Evolutionary conservation across 441 rosid species (phyloP), one percentile per base, ranked within the genome.

Genomic region (Pelargonium cotyledonis): DNA sequence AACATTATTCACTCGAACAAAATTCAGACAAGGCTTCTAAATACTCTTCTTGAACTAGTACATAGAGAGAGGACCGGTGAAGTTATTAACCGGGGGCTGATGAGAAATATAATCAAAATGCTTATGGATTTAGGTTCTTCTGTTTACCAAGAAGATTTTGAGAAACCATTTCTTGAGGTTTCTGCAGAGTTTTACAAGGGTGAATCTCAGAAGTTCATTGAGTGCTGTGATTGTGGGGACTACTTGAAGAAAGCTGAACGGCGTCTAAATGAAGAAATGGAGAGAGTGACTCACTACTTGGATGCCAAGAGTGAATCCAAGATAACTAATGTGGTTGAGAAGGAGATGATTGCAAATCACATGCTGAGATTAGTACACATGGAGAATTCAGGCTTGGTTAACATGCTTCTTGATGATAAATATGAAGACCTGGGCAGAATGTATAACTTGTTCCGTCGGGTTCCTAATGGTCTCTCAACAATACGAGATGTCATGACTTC

Each of bases 281-380:
- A 94, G 70, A 85, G 99, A 80, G 97, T 94, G 73, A 80, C 82
- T 2, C 95, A 89, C 77, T 94, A 91, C 82, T 75, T 94, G 89
- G 99, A 94, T 77, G 75, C 80, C 63, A 87, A 82, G 85, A 94
- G 95, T 66, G 99, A 94, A 77, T 80, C 73, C 61, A 94, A 87
- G 90, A 94, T 94, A 78, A 91, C 95, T 65, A 84, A 79, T 73
- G 99, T 89, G 72, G 97, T 89, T 77, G 99, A 89, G 85, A 88
- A 82, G 80, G 97, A 89, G 87, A 94, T 91, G 97, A 87, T 94
- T 71, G 94, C 91, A 53, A 91, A 86, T 80, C 97, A 94, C 91
- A 91, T 91, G 99, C 82, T 75, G 80, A 85, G 96, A 63, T 80
- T 94, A 62, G 96, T 94, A 60, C 99, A 94, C 78, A 91, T 94